Evolutionary conservation across 129 eudicot genomes (phyloP).

Genomic region (Chrysanthemum makinoi): DNA sequence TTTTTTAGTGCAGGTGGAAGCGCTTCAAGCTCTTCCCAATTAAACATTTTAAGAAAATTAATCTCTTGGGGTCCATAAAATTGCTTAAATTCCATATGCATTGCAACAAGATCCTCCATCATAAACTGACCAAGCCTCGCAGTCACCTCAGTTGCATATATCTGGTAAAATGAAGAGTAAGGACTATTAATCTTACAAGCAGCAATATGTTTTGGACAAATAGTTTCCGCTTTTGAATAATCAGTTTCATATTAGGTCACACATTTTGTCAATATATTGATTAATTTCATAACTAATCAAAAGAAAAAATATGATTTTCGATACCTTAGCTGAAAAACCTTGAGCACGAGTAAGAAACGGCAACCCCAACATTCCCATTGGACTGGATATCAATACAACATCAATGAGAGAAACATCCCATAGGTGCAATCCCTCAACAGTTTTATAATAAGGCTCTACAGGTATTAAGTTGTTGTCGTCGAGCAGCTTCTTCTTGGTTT

Average conservation of each 20-base stretch:
- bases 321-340: slow-evolving; percentile 77
- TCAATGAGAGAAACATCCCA: slow-evolving; percentile 72
- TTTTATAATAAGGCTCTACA: slow-evolving; percentile 63
- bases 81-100: slow-evolving; percentile 78
- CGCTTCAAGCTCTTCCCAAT: slow-evolving; percentile 77
- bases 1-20: slow-evolving; percentile 64
- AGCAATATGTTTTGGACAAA: background rate
- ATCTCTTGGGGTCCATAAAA: slow-evolving; percentile 69
- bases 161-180: slow-evolving; percentile 29
- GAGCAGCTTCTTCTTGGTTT: slow-evolving; percentile 42
- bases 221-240: no score
- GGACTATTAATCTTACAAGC: background rate
- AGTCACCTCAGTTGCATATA: slow-evolving; percentile 90
- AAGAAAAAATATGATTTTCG: background rate
- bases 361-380: slow-evolving; percentile 90
- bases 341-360: slow-evolving; percentile 72
- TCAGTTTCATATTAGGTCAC: no score
- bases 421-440: slow-evolving; percentile 49
- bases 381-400: slow-evolving; percentile 69
- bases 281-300: background rate
- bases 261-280: background rate
- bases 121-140: slow-evolving; percentile 67
- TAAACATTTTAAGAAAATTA: slow-evolving; percentile 50
- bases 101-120: slow-evolving; percentile 86
- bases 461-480: slow-evolving; percentile 44